phyloP scores from a whole-genome alignment of 129 eudicot genomes.

The Artemisia tridentata region DNA sequence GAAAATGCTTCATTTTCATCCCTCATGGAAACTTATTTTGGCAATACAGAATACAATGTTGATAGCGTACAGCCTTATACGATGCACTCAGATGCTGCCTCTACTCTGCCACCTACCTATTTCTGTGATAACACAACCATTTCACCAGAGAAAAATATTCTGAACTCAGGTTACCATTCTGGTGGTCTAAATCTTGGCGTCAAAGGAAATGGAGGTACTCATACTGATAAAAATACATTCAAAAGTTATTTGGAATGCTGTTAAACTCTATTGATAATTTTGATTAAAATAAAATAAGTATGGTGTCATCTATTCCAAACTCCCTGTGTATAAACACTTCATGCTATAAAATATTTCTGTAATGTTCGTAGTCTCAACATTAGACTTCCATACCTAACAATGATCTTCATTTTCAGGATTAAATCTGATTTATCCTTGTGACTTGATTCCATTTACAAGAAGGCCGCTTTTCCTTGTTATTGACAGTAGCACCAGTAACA shows the following conservation, averaged over 20 bases:
- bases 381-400: background rate
- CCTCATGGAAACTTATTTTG: conserved; percentile 25
- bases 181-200: conserved; percentile 73
- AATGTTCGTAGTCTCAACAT: background rate
- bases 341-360: background rate
- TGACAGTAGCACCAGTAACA: conserved; percentile 70
- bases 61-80: conserved; percentile 47
- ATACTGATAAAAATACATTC: background rate
- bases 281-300: background rate
- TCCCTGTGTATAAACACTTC: background rate
- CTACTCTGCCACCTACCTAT: conserved; percentile 29
- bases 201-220: conserved; percentile 82
- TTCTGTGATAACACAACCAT: conserved; percentile 30
- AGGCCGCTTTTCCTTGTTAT: conserved; percentile 78
- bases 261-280: background rate
- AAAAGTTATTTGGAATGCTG: background rate
- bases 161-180: conserved; percentile 26
- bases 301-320: background rate
- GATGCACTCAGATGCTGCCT: conserved; percentile 37
- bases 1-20: conserved; percentile 33
- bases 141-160: conserved; percentile 33
- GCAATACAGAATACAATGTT: conserved; percentile 33
- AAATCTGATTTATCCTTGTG: conserved; percentile 82
- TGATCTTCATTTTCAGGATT: conserved; percentile 56
- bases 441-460: conserved; percentile 88